Evolutionary conservation across 2,329 filamentous ascomycete species (phyloP).

Genomic region (Ilyonectria sp.): DNA sequence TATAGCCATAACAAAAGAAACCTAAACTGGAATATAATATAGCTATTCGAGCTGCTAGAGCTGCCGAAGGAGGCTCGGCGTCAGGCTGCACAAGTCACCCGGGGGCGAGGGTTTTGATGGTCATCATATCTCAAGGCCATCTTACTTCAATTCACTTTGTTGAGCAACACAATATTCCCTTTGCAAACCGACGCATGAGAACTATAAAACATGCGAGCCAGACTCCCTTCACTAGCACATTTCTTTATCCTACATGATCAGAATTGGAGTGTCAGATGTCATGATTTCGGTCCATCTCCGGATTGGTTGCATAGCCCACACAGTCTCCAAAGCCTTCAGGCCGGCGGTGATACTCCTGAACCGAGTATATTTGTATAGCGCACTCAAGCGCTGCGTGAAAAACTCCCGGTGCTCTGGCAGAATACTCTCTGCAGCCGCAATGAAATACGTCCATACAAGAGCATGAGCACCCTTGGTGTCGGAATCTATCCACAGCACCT

Average conservation of each 20-base stretch:
- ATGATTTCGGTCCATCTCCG: conserved; percentile 50
- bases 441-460: conserved; percentile 59
- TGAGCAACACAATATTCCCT: no score
- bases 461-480: conserved; percentile 53
- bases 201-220: no score
- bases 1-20: no score
- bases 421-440: conserved; percentile 57
- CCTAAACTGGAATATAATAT: no score
- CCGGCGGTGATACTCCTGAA: conserved; percentile 58
- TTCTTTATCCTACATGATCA: conserved; percentile 46
- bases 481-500: conserved; percentile 48
- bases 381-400: conserved; percentile 50
- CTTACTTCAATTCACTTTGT: no score
- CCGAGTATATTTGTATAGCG: conserved; percentile 51
- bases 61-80: no score
- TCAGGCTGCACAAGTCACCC: no score
- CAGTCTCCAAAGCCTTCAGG: conserved; percentile 50
- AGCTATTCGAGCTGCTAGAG: no score
- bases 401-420: conserved; percentile 54
- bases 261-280: conserved; percentile 45
- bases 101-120: no score
- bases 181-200: no score
- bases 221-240: no score
- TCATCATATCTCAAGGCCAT: no score
- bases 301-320: conserved; percentile 51